Evolutionary conservation across 495 filamentous ascomycete genomes (phyloP).

Genomic region (Geopyxis carbonaria): DNA sequence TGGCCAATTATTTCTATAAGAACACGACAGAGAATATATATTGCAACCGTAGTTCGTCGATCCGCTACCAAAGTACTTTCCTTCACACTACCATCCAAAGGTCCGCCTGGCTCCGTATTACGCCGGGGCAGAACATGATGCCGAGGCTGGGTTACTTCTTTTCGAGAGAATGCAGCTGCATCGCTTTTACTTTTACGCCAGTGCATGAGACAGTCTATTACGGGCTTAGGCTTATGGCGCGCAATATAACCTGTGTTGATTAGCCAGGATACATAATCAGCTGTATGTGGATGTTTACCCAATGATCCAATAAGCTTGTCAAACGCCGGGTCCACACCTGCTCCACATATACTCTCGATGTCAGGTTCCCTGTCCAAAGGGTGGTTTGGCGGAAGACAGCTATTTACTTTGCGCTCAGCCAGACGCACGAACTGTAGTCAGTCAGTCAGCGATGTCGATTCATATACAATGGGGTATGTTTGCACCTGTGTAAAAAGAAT

Average conservation of each 20-base stretch:
- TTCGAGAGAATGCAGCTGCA: slow-evolving; percentile 45
- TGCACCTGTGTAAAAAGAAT: slow-evolving; percentile 89
- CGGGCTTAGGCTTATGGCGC: slow-evolving; percentile 77
- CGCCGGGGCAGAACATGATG: slow-evolving; percentile 17
- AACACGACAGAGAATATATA: slow-evolving; percentile 86
- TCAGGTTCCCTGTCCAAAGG: slow-evolving; percentile 58
- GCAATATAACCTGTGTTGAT: slow-evolving; percentile 41
- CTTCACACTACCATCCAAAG: slow-evolving; percentile 12
- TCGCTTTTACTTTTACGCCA: slow-evolving; percentile 94
- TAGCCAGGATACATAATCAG: slow-evolving; percentile 6
- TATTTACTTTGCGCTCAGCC: slow-evolving; percentile 83
- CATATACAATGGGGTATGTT: slow-evolving; percentile 38
- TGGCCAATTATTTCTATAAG: slow-evolving; percentile 87
- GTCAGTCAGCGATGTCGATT: slow-evolving; percentile 16
- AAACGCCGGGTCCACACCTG: slow-evolving; percentile 74
- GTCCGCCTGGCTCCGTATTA: slow-evolving; percentile 20
- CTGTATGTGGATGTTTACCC: slow-evolving; percentile 29
- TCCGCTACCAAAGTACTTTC: slow-evolving; percentile 41
- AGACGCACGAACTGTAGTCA: slow-evolving; percentile 43
- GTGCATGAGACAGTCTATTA: slow-evolving; percentile 92
- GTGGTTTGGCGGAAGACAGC: slow-evolving; percentile 23
- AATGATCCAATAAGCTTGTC: slow-evolving; percentile 88
- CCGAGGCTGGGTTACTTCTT: slow-evolving; percentile 45
- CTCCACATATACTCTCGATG: slow-evolving; percentile 77
- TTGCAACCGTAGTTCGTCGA: slow-evolving; percentile 74